Conservation (phyloP, 2,329 filamentous ascomycete genomes). For the Zarea fungicola region DNA sequence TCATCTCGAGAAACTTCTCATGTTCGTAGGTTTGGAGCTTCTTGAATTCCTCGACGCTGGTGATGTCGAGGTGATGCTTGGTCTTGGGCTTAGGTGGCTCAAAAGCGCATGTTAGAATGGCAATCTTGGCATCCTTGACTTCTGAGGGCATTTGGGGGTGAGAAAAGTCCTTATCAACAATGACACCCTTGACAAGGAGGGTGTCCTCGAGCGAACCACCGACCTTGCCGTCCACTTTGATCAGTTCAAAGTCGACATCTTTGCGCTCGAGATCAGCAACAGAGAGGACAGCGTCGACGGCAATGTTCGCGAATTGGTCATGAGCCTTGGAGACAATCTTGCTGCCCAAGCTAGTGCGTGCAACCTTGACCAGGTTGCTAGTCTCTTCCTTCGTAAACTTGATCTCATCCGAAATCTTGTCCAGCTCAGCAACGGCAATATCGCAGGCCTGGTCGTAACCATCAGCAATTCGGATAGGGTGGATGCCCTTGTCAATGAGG, state of each 20-base stretch:
- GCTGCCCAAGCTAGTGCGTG: slow-evolving; percentile 91
- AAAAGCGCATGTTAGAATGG: slow-evolving; percentile 95
- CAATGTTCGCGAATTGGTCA: slow-evolving; percentile 96
- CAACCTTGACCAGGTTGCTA: slow-evolving; percentile 85
- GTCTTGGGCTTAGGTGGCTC: slow-evolving; percentile 99
- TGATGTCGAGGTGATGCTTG: slow-evolving; percentile 98
- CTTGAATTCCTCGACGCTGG: slow-evolving; percentile 95
- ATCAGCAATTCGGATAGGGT: slow-evolving; percentile 97
- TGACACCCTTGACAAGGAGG: slow-evolving; percentile 92
- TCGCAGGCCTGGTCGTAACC: slow-evolving; percentile 98
- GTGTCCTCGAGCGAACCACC: slow-evolving; percentile 91
- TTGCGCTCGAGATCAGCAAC: slow-evolving; percentile 94
- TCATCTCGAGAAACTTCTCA: slow-evolving; percentile 98
- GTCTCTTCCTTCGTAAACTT: slow-evolving; percentile 77
- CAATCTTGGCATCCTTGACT: slow-evolving; percentile 91
- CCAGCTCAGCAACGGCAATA: slow-evolving; percentile 86
- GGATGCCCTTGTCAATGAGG: slow-evolving; percentile 98
- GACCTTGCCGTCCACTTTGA: slow-evolving; percentile 98
- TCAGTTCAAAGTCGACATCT: slow-evolving; percentile 97
- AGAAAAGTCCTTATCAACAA: slow-evolving; percentile 99
- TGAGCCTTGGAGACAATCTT: slow-evolving; percentile 99
- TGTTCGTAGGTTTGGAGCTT: slow-evolving; percentile 93
- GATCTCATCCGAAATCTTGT: slow-evolving; percentile 88
- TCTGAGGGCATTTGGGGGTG: slow-evolving; percentile 98
- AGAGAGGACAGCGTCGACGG: slow-evolving; percentile 92